Conservation (phyloP, 805 yeast genomes). For the Saturnispora besseyi region DNA sequence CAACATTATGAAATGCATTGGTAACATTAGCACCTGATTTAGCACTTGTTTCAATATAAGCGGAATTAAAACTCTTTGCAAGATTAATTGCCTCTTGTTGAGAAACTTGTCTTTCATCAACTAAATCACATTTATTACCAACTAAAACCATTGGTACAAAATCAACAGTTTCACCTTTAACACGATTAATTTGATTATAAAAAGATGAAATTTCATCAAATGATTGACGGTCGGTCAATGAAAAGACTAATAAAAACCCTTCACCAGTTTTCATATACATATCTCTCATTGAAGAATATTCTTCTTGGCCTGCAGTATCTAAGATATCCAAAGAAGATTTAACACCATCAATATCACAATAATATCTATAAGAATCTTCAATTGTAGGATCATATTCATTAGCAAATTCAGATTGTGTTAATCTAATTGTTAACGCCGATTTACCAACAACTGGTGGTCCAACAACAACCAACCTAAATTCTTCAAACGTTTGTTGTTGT, state of each 20-base stretch:
- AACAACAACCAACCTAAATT: constrained; percentile 88
- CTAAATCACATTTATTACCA: constrained; percentile 68
- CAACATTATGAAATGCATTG: constrained; percentile 30
- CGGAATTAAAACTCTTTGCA: constrained; percentile 58
- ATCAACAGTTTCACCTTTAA: constrained; percentile 40
- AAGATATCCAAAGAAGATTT: constrained; percentile 75
- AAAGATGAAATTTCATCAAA: constrained; percentile 79
- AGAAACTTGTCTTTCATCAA: constrained; percentile 54
- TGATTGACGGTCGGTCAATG: constrained; percentile 76
- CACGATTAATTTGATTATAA: constrained; percentile 38
- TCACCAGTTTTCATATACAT: constrained; percentile 96
- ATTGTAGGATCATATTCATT: constrained; percentile 98
- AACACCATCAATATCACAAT: constrained; percentile 73
- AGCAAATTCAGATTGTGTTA: constrained; percentile 90
- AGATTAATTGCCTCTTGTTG: constrained; percentile 49
- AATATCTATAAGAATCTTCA: constrained; percentile 86
- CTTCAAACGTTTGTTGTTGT: constrained; percentile 30
- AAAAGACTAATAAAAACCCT: constrained; percentile 83
- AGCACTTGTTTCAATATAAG: constrained; percentile 88
- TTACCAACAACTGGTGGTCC: constrained; percentile 99
- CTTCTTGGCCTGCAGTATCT: constrained; percentile 98
- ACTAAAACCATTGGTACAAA: constrained; percentile 69
- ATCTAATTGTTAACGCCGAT: constrained; percentile 89
- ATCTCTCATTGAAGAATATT: constrained; percentile 87
- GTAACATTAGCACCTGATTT: constrained; percentile 78